These are phyloP conservation scores for Paramyrothecium roridum DNA, from an alignment of 2,329 filamentous ascomycete species.

Conservation along the genomic window DNA sequence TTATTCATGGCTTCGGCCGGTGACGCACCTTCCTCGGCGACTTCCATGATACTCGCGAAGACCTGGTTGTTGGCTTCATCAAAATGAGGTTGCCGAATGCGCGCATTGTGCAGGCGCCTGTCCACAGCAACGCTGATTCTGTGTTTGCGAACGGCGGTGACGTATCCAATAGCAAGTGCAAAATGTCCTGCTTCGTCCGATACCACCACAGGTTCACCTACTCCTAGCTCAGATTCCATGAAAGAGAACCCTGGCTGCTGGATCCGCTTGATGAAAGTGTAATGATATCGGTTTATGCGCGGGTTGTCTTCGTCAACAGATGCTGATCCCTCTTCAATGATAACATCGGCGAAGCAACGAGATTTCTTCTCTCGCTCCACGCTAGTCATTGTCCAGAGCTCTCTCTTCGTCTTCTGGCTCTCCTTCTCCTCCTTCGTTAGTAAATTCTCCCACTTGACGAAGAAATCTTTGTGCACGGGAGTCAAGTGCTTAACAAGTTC, in stretches of 20 bases:
- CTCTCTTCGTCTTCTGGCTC: conserved; percentile 78
- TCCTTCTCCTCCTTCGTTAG: conserved; percentile 94
- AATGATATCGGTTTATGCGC: conserved; percentile 89
- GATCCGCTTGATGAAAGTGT: conserved; percentile 75
- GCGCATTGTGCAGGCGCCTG: conserved; percentile 80
- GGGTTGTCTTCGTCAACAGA: conserved; percentile 65
- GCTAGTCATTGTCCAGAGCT: conserved; percentile 96
- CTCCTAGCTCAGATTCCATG: conserved; percentile 79
- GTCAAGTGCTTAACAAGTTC: conserved; percentile 78
- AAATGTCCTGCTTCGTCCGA: conserved; percentile 96
- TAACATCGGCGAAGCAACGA: conserved; percentile 83
- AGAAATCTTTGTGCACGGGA: conserved; percentile 73
- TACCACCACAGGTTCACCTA: conserved; percentile 92
- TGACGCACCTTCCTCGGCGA: conserved; percentile 52
- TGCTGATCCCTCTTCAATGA: conserved; percentile 75
- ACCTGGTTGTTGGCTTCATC: conserved; percentile 74
- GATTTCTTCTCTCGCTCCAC: conserved; percentile 82
- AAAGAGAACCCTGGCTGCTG: conserved; percentile 70
- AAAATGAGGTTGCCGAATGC: conserved; percentile 73
- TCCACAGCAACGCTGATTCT: conserved; percentile 88
- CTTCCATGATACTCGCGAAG: conserved; percentile 90
- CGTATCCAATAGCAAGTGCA: conserved; percentile 88
- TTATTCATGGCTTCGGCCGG: conserved; percentile 49
- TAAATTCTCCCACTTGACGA: conserved; percentile 90
- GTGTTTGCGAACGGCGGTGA: conserved; percentile 71